phyloP scores from a whole-genome alignment of 306 rosid genomes.

The Canavalia gladiata region DNA sequence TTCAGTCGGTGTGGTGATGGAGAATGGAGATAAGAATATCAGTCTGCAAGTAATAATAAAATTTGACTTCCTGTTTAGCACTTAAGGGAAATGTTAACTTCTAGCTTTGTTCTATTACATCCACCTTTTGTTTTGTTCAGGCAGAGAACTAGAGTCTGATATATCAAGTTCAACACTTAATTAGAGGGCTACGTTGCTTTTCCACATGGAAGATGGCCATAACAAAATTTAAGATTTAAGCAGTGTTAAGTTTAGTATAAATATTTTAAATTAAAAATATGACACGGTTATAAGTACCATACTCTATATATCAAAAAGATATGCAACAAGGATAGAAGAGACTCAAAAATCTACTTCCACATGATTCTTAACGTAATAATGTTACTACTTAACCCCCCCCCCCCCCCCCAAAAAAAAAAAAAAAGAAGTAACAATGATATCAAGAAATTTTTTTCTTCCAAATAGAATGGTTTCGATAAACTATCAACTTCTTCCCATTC shows the following conservation, averaged over 20 bases:
- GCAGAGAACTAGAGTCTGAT: not conserved
- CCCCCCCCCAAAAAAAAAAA: not conserved
- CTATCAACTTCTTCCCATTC: constrained; percentile 21
- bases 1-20: constrained; percentile 33
- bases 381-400: not conserved
- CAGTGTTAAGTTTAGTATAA: not conserved
- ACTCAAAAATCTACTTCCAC: constrained; percentile 3
- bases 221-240: no score
- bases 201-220: not conserved
- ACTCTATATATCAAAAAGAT: constrained; percentile 18
- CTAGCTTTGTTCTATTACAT: constrained; percentile 16
- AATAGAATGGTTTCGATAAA: constrained; percentile 26
- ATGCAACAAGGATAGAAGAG: not conserved
- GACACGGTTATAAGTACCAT: constrained; percentile 12
- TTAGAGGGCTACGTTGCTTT: not conserved
- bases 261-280: constrained; percentile 12
- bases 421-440: not conserved
- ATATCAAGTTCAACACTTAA: not conserved
- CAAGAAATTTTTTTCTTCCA: constrained; percentile 10
- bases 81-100: not conserved
- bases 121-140: constrained; percentile 1
- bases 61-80: constrained; percentile 37
- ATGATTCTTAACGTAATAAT: constrained; percentile 10
- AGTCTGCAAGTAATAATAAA: constrained; percentile 5
- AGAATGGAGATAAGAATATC: constrained; percentile 29